Evolutionary conservation across 331 rosid genomes (phyloP).

Genomic region (Rosa hybrid): DNA sequence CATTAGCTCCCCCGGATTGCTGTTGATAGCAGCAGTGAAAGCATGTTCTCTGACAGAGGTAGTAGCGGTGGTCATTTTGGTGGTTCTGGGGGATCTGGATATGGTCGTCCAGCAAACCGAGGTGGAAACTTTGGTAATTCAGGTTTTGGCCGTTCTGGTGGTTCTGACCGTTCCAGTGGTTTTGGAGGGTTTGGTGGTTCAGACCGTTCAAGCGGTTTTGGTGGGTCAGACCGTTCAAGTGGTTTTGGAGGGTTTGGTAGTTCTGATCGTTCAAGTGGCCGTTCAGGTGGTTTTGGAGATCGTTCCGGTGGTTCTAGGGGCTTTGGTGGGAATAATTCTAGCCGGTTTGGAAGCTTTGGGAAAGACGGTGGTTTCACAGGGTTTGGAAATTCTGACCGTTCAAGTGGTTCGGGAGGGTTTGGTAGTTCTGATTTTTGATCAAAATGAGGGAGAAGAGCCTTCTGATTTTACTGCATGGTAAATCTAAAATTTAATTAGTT

Average conservation of each 20-base stretch:
- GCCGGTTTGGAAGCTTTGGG: constrained; percentile 35
- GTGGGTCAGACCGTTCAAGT: constrained; percentile 33
- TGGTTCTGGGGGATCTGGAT: constrained; percentile 44
- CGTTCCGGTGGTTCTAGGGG: constrained; percentile 58
- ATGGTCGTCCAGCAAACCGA: constrained; percentile 43
- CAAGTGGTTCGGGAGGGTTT: neutral
- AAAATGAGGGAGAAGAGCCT: constrained; percentile 25
- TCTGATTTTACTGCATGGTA: constrained; percentile 16
- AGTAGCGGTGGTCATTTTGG: constrained; percentile 48
- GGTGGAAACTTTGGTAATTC: constrained; percentile 34
- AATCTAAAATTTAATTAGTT: neutral
- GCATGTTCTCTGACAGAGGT: constrained; percentile 50
- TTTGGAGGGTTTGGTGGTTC: constrained; percentile 31
- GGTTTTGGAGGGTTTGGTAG: constrained; percentile 43
- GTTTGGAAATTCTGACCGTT: neutral
- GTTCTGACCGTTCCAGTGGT: constrained; percentile 25
- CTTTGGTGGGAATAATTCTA: constrained; percentile 36
- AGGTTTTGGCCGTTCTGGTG: constrained; percentile 41
- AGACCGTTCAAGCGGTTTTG: constrained; percentile 38
- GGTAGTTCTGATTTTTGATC: constrained; percentile 8
- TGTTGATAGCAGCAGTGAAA: constrained; percentile 51
- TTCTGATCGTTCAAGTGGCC: constrained; percentile 42
- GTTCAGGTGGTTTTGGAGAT: constrained; percentile 45
- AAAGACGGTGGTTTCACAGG: constrained; percentile 9
- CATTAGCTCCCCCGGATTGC: constrained; percentile 75